phyloP scores from a whole-genome alignment of 306 rosid genomes.

The Lupinus albus region DNA sequence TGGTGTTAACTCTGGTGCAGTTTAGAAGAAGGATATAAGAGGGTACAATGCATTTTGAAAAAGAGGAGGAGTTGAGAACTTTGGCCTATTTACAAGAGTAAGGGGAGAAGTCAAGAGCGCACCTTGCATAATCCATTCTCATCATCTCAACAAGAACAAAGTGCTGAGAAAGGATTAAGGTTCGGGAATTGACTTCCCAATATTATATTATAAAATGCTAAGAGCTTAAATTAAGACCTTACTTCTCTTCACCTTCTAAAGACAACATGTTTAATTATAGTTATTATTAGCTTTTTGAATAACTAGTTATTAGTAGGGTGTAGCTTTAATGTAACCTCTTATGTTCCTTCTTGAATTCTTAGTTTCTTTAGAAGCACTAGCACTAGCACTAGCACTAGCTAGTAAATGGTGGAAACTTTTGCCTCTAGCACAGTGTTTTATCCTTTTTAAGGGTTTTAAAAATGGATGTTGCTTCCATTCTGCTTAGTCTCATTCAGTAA shows the following conservation, averaged over 20 bases:
- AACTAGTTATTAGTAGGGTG: constrained; percentile 32
- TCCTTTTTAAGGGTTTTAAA: constrained; percentile 35
- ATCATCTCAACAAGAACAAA: constrained; percentile 20
- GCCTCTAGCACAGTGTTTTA: constrained; percentile 33
- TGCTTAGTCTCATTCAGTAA: constrained; percentile 18
- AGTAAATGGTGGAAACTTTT: constrained; percentile 30
- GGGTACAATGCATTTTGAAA: constrained; percentile 37
- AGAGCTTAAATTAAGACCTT: constrained; percentile 47
- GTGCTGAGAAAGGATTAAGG: constrained; percentile 63
- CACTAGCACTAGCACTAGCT: constrained; percentile 21
- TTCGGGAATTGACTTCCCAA: constrained; percentile 99
- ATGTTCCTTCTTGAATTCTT: constrained; percentile 35
- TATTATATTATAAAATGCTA: constrained; percentile 24
- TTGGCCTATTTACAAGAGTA: constrained; percentile 42
- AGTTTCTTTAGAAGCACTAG: constrained; percentile 37
- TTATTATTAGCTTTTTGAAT: constrained; percentile 37
- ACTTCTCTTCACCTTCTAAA: constrained; percentile 45
- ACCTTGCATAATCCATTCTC: constrained; percentile 67
- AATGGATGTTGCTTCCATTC: constrained; percentile 40
- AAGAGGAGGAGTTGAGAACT: constrained; percentile 43
- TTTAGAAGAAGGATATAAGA: constrained; percentile 45
- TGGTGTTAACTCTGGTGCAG: constrained; percentile 38
- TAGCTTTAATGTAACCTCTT: constrained; percentile 44
- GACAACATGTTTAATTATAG: constrained; percentile 21
- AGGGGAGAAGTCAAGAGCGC: constrained; percentile 96